A percentile compares a stretch with the other conserved stretches of the same genome.
Evolutionary conservation across 495 filamentous ascomycete species (phyloP).

Genomic region (Podospora comata): DNA sequence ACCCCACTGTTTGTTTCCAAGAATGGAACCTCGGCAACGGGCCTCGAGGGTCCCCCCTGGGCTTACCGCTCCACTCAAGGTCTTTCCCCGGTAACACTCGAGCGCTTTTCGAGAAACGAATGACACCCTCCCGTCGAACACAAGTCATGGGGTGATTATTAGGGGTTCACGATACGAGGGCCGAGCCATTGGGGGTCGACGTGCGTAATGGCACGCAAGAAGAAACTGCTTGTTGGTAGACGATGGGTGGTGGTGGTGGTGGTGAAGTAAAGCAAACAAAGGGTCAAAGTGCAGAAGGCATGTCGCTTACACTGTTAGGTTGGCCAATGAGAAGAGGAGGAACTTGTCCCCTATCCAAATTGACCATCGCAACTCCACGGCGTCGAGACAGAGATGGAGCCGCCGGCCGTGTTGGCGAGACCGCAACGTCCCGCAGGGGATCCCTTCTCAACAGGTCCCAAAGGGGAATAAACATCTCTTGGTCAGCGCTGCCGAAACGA

Average conservation of each 20-base stretch:
- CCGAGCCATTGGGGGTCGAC: neutral
- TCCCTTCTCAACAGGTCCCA: conserved; percentile 10
- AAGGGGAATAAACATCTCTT: conserved; percentile 3
- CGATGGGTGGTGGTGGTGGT: neutral
- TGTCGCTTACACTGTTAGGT: neutral
- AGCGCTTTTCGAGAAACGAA: neutral
- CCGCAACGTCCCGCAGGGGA: conserved; percentile 3
- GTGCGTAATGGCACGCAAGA: neutral
- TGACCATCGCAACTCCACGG: neutral
- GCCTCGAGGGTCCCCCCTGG: neutral
- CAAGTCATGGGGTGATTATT: neutral
- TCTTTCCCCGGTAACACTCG: neutral
- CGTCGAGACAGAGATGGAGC: neutral
- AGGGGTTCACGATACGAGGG: neutral
- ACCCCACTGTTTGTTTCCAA: conserved; percentile 5
- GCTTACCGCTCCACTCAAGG: neutral
- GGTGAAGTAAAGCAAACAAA: neutral
- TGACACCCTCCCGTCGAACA: neutral
- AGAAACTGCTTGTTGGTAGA: neutral
- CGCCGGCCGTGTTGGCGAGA: neutral
- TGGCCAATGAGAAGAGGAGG: neutral
- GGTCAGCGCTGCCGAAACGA: neutral
- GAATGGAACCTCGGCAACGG: neutral
- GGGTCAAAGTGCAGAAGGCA: neutral
- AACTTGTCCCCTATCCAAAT: neutral